Evolutionary conservation across 208 protist genomes (phyloP), one percentile per base, ranked within the genome.

Genomic region (Acanthamoeba sp.): DNA sequence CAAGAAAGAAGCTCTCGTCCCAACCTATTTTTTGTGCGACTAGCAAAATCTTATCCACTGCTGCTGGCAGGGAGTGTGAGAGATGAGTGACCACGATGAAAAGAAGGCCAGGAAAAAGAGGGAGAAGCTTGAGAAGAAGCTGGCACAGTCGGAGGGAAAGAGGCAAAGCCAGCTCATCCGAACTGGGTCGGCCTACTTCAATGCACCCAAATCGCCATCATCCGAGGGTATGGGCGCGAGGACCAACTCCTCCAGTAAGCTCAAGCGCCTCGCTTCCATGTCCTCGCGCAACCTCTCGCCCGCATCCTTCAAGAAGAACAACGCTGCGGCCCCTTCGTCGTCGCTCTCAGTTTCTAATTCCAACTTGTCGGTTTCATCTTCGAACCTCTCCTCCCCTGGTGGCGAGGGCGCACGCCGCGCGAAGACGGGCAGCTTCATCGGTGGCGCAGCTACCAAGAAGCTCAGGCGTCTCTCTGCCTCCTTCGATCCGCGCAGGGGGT

Each of bases 101-200:
- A 69, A 34, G n/a, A 36, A 69, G 59, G n/a, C n/a, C 24, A 38
- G 40, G 14, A 80, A 80, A 27, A 80, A 80, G 22, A 42, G 32
- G 18, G 71, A 80, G 40, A 80, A 80, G 71, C 71, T 48, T 2
- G 40, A 48, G 38, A 80, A 80, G 71, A 80, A 80, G 71, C 71
- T 80, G 71, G 14, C 71, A 22, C 18, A 38, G 16, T 80, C 71
- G 32, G 71, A 80, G 22, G 40, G 32, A 45, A 80, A 80, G 40
- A 10, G 24, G 34, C 16, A 80, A 0, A 29, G 27, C 71, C 16
- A 80, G 36, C 71, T 80, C 18, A 1, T 16, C 2, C 71, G 71
- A 32, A 50, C 71, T 27, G 32, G 38, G 20, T 80, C 71, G 38
- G 71, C 38, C 34, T 40, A 50, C 38, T 80, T 80, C 36, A 12